phyloP scores from a whole-genome alignment of 345 rosid genomes.

The Citrus cavaleriei region DNA sequence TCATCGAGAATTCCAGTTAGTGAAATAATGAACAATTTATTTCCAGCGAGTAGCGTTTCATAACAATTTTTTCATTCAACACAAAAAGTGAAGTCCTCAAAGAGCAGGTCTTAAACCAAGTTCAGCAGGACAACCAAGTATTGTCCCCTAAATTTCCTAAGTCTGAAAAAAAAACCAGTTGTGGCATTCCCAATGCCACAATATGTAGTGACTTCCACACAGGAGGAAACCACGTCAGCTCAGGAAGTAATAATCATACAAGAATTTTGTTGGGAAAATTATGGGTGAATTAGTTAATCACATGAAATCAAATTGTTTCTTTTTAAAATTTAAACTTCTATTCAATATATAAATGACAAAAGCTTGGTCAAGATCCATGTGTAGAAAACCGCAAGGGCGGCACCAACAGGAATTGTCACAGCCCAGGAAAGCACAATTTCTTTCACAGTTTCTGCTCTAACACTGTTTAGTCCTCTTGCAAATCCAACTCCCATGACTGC shows the following conservation, averaged over 20 bases:
- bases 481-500: conserved; percentile 99
- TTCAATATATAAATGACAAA: conserved; percentile 59
- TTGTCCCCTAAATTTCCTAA: not conserved
- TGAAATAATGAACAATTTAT: too few relatives aligned
- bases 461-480: conserved; percentile 87
- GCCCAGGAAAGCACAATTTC: conserved; percentile 92
- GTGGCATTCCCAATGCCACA: not conserved
- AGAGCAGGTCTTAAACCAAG: not conserved
- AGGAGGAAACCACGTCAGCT: conserved; percentile 23
- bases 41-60: not conserved
- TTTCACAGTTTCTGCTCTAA: conserved; percentile 82
- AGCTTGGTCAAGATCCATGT: conserved; percentile 88
- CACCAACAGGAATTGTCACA: conserved; percentile 92
- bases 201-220: conserved; percentile 16
- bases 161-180: not conserved
- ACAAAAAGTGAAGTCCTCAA: not conserved
- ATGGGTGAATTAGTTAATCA: conserved; percentile 22
- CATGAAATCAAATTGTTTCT: conserved; percentile 20
- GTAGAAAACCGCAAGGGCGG: conserved; percentile 67
- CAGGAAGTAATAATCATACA: conserved; percentile 18
- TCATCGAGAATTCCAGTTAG: too few relatives aligned
- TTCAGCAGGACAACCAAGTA: not conserved
- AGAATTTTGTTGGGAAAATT: conserved; percentile 1
- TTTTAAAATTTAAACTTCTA: conserved; percentile 14
- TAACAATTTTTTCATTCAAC: not conserved